phyloP scores from a whole-genome alignment of 176 grass and related monocot genomes.

The Oryza coarctata region DNA sequence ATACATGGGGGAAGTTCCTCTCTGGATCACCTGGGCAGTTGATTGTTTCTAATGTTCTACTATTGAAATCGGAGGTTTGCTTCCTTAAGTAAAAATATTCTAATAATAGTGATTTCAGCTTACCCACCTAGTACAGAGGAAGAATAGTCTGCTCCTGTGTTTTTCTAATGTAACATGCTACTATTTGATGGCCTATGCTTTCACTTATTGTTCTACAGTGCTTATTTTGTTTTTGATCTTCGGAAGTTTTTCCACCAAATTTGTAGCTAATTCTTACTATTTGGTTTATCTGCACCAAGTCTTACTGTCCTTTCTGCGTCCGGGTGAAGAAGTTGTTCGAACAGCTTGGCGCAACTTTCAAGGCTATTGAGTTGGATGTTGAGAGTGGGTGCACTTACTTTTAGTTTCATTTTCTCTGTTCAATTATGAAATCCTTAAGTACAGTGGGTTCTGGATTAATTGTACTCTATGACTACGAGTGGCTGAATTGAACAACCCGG shows the following conservation, averaged over 20 bases:
- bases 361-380: constrained; percentile 62
- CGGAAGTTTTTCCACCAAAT: neutral
- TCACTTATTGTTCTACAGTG: neutral
- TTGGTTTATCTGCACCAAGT: constrained; percentile 49
- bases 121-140: neutral
- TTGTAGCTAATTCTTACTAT: neutral
- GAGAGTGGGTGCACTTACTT: constrained; percentile 55
- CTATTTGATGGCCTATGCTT: neutral
- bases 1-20: neutral
- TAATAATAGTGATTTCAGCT: neutral
- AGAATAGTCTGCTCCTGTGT: neutral
- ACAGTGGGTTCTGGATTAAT: neutral
- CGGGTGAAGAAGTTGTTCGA: constrained; percentile 57
- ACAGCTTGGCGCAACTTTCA: constrained; percentile 58
- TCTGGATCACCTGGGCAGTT: neutral
- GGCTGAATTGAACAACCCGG: neutral
- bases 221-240: neutral
- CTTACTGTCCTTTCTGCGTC: constrained; percentile 56
- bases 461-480: neutral
- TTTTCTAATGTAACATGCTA: constrained; percentile 6
- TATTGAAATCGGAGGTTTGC: neutral
- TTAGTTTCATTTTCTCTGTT: neutral
- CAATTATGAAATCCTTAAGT: neutral
- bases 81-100: neutral
- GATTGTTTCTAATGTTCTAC: neutral